Percentiles rank a stretch among this genome's conserved stretches.
Conservation (phyloP, 176 grass and related monocot genomes). For the Oryza rufipogon region DNA sequence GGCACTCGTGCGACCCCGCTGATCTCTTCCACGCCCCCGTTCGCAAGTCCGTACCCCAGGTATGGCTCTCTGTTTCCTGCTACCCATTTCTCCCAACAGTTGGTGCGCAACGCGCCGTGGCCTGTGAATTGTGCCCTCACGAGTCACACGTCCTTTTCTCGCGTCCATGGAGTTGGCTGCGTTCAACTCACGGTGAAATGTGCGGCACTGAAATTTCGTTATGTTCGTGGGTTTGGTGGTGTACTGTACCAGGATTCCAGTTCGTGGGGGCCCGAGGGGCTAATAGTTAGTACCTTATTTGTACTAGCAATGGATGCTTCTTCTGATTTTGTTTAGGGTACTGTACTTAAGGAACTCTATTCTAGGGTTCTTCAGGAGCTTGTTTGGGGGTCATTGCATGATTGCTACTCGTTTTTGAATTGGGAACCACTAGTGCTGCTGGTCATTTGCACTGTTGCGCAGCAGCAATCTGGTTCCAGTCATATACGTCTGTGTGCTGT, state of each 20-base stretch:
- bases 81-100: constrained; percentile 32
- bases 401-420: neutral
- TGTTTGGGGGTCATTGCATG: neutral
- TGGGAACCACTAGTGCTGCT: neutral
- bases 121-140: neutral
- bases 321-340: constrained; percentile 1
- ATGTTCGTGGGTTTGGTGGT: neutral
- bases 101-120: constrained; percentile 1
- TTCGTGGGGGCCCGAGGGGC: neutral
- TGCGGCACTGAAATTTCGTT: neutral
- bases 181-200: neutral
- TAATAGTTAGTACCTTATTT: neutral
- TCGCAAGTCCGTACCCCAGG: constrained; percentile 84
- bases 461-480: neutral
- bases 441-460: neutral
- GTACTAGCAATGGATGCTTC: neutral
- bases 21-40: constrained; percentile 81
- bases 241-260: neutral
- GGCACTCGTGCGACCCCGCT: constrained; percentile 87
- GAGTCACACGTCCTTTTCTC: neutral
- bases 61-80: constrained; percentile 6
- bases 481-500: neutral
- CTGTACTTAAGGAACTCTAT: neutral
- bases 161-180: neutral
- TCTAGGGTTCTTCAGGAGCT: neutral